phyloP scores from a whole-genome alignment of 108 stramenopile genomes.

The Pseudonitzschia delicatissima region DNA sequence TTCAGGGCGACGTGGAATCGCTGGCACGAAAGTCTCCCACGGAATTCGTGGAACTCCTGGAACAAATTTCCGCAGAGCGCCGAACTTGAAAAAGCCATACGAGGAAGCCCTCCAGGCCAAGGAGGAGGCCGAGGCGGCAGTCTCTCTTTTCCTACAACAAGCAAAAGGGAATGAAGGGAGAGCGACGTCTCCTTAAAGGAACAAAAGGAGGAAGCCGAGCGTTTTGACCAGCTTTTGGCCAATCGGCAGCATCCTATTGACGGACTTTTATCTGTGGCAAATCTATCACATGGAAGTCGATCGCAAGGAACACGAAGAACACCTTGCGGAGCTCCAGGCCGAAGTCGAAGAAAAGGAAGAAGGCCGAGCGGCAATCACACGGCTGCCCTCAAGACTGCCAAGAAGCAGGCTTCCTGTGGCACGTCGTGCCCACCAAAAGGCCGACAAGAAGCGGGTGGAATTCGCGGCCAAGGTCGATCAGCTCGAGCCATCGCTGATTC shows the following conservation, averaged over 20 bases:
- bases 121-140: slow-evolving; percentile 83
- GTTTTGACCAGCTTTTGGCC: slow-evolving; percentile 66
- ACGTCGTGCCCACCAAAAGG: slow-evolving; percentile 46
- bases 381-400: too few species aligned
- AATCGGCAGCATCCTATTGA: slow-evolving; percentile 66
- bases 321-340: slow-evolving; percentile 47
- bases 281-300: slow-evolving; percentile 88
- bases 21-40: slow-evolving; percentile 91
- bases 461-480: slow-evolving; percentile 62
- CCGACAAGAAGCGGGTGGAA: slow-evolving; percentile 71
- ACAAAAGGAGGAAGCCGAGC: slow-evolving; percentile 92
- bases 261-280: slow-evolving; percentile 90
- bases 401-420: slow-evolving; percentile 72
- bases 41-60: slow-evolving; percentile 93
- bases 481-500: slow-evolving; percentile 72
- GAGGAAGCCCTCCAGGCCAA: slow-evolving; percentile 72
- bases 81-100: slow-evolving; percentile 81
- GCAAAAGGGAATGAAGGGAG: slow-evolving; percentile 86
- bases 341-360: slow-evolving; percentile 54
- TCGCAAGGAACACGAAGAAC: slow-evolving; percentile 68
- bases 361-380: slow-evolving; percentile 52
- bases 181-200: slow-evolving; percentile 90
- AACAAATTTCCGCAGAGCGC: slow-evolving; percentile 87
- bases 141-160: slow-evolving; percentile 86
- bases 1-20: slow-evolving; percentile 98